A percentile compares a stretch with the other conserved stretches of the same genome.
Evolutionary conservation across 176 grass and related monocot species (phyloP).

Genomic region (Cymbopogon citratus): DNA sequence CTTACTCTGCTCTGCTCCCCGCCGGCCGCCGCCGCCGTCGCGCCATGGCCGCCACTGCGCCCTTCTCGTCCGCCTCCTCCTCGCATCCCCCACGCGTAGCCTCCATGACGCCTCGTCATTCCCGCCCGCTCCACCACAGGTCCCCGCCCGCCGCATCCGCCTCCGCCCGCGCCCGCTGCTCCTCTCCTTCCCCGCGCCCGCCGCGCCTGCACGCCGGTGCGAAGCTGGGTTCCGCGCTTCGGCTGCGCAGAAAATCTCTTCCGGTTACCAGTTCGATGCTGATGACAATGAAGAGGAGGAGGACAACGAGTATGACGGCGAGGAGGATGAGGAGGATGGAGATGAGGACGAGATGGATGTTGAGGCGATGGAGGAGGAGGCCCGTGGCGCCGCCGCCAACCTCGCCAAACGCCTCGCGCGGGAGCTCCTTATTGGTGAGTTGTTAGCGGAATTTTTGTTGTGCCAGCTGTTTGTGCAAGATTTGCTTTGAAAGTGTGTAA

Average conservation of each 20-base stretch:
- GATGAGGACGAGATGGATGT: slow-evolving; percentile 40
- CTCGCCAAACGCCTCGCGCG: slow-evolving; percentile 44
- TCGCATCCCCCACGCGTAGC: slow-evolving; percentile 13
- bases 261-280: slow-evolving; percentile 5
- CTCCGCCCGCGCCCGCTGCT: background rate
- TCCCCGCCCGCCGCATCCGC: background rate
- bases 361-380: slow-evolving; percentile 83
- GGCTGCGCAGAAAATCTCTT: background rate
- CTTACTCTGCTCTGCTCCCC: background rate
- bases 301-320: no score
- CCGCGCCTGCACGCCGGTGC: background rate
- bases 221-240: background rate
- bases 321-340: background rate
- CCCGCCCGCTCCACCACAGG: background rate
- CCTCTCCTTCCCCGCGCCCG: slow-evolving; percentile 13
- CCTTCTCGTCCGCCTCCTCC: slow-evolving; percentile 18
- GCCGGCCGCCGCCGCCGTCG: background rate
- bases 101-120: background rate
- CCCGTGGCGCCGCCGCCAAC: slow-evolving; percentile 51
- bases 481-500: no score
- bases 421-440: slow-evolving; percentile 58
- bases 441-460: no score
- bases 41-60: slow-evolving; percentile 32
- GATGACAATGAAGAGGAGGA: background rate
- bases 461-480: no score